Conservation (phyloP, 441 rosid genomes). For the Gossypium schwendimanii region DNA sequence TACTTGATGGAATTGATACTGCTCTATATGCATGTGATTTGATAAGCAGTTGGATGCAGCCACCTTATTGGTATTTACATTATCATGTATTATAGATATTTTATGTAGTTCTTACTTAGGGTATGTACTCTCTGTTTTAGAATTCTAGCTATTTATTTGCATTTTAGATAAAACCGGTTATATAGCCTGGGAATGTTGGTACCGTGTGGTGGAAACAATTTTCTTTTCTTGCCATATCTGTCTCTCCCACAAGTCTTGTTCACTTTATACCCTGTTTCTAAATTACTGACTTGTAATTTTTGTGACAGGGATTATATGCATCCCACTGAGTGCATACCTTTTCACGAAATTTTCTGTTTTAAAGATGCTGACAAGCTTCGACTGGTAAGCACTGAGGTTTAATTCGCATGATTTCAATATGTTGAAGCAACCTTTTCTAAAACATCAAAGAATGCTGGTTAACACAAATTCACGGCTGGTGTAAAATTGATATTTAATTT, state of each 20-base stretch:
- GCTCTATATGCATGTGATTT: background rate
- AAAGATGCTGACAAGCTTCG: constrained; percentile 64
- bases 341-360: constrained; percentile 78
- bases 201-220: background rate
- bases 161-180: background rate
- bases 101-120: background rate
- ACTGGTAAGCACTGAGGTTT: constrained; percentile 42
- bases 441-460: background rate
- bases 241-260: constrained; percentile 8
- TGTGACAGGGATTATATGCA: constrained; percentile 63
- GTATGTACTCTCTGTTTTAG: background rate
- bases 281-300: constrained; percentile 13
- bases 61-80: background rate
- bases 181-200: background rate
- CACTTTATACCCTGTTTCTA: constrained; percentile 6
- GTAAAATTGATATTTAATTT: background rate
- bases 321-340: constrained; percentile 66
- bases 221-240: background rate
- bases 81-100: background rate
- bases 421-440: constrained; percentile 3
- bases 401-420: background rate
- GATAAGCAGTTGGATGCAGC: background rate
- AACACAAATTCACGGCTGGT: background rate
- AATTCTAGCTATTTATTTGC: background rate
- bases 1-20: constrained; percentile 5